phyloP scores from a whole-genome alignment of 78 protist genomes.

The Planoprotostelium fungivorum region DNA sequence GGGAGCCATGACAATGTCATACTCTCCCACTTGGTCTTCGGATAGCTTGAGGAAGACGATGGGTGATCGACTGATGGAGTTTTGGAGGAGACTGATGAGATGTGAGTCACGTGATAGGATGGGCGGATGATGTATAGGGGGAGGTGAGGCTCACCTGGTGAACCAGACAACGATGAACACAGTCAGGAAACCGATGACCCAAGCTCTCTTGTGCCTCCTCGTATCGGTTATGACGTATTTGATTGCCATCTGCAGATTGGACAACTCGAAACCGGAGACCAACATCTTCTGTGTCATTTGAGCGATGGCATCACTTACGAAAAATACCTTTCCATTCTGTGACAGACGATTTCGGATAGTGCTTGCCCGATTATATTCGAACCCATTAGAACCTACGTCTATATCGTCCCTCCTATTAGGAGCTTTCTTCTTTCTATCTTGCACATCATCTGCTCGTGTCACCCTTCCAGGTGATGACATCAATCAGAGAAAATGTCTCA shows the following conservation, averaged over 20 bases:
- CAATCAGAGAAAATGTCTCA: no score
- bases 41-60: slow-evolving; percentile 64
- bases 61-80: slow-evolving; percentile 48
- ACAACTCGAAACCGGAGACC: background rate
- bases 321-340: background rate
- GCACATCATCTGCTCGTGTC: no score
- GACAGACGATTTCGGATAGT: background rate
- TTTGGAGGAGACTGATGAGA: slow-evolving; percentile 32
- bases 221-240: slow-evolving; percentile 49
- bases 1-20: slow-evolving; percentile 23
- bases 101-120: no score
- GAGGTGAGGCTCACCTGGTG: slow-evolving; percentile 23
- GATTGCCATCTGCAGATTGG: slow-evolving; percentile 43
- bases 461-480: no score
- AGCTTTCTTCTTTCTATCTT: background rate
- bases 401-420: background rate
- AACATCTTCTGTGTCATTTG: background rate
- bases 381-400: background rate
- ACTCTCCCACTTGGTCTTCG: slow-evolving; percentile 66
- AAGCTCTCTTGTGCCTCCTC: slow-evolving; percentile 19
- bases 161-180: slow-evolving; percentile 57
- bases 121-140: background rate
- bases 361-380: background rate
- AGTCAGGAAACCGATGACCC: slow-evolving; percentile 54
- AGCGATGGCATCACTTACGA: background rate